Percentiles rank a stretch among this genome's conserved stretches.
These are phyloP conservation scores for Yarrowia deformans DNA, from an alignment of 805 yeast genomes.

Conservation along the genomic window DNA sequence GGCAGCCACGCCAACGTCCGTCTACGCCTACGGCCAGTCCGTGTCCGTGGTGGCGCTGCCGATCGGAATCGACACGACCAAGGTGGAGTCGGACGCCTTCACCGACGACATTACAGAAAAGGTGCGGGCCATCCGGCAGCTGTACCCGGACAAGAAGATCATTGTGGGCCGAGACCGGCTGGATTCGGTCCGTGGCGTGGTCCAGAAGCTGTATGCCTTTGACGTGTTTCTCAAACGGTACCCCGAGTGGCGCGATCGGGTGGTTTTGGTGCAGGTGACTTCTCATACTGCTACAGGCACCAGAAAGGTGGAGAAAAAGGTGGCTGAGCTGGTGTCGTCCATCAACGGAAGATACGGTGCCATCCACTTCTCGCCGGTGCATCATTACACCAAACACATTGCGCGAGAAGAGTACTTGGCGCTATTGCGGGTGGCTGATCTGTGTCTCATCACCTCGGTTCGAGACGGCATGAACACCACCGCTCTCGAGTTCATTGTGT, in stretches of 20 bases:
- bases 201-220: constrained; percentile 90
- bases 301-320: constrained; percentile 77
- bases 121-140: constrained; percentile 63
- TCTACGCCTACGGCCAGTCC: constrained; percentile 77
- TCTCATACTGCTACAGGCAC: constrained; percentile 66
- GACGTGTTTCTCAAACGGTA: constrained; percentile 86
- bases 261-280: constrained; percentile 89
- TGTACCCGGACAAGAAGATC: constrained; percentile 62
- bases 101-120: constrained; percentile 55
- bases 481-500: constrained; percentile 87
- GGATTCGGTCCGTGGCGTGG: constrained; percentile 90
- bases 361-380: constrained; percentile 83
- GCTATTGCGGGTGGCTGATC: constrained; percentile 83
- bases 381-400: constrained; percentile 89
- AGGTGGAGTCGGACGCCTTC: constrained; percentile 70
- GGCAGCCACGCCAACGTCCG: constrained; percentile 51
- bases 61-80: constrained; percentile 83
- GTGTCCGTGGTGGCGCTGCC: constrained; percentile 80
- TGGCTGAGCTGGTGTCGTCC: constrained; percentile 77
- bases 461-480: constrained; percentile 98
- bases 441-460: constrained; percentile 86
- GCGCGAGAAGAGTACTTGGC: constrained; percentile 90
- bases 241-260: constrained; percentile 90
- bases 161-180: constrained; percentile 94
- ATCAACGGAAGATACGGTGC: constrained; percentile 88